Evolutionary conservation across 441 rosid genomes (phyloP).

Genomic region (Eugenia klotzschiana): DNA sequence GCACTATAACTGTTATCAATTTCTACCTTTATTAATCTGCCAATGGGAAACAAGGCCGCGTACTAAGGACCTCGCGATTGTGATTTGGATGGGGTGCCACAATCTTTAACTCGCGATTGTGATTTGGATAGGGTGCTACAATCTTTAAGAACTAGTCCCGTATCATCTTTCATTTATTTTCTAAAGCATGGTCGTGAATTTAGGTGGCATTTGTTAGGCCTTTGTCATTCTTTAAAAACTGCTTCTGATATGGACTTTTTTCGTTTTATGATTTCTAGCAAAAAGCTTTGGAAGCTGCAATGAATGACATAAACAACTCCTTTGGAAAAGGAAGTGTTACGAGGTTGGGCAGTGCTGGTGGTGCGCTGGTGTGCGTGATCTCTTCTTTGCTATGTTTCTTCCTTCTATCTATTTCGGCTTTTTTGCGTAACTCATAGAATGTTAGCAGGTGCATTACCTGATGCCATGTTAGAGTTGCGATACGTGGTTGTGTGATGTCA

Average conservation of each 20-base stretch:
- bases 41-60: background rate
- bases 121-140: background rate
- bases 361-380: slow-evolving; percentile 75
- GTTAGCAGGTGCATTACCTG: background rate
- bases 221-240: background rate
- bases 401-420: background rate
- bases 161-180: background rate
- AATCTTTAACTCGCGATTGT: background rate
- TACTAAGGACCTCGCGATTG: background rate
- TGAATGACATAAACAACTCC: slow-evolving; percentile 75
- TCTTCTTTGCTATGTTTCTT: background rate
- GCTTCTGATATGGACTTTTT: background rate
- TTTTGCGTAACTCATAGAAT: background rate
- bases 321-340: slow-evolving; percentile 95
- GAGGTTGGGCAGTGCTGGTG: slow-evolving; percentile 89
- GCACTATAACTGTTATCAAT: background rate
- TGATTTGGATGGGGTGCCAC: background rate
- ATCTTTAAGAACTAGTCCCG: background rate
- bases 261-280: slow-evolving; percentile 28
- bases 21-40: background rate
- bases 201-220: background rate
- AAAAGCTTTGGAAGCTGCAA: slow-evolving; percentile 90
- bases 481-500: background rate
- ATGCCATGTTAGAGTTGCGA: background rate
- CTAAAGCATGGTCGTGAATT: background rate